Evolutionary conservation across 768 basidiomycete genomes (phyloP), one percentile per base, ranked within the genome.

Genomic region (Suillus americanus): DNA sequence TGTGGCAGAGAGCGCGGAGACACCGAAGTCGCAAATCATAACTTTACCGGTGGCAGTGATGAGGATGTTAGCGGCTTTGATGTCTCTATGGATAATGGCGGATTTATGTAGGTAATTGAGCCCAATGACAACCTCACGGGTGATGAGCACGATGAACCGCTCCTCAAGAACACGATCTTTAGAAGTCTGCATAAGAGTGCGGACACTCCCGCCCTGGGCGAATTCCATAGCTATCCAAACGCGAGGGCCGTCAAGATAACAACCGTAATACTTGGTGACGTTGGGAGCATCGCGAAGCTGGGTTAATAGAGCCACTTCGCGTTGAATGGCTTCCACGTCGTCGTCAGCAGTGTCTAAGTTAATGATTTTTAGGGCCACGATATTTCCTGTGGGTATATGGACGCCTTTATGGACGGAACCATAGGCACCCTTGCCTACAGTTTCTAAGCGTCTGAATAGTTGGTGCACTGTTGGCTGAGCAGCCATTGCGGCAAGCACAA

Each of bases 211-310:
- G 6, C 97, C 97, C 67, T 95, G 89, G 9, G 97, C 97, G 70
- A 89, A 89, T 75, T 99, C 97, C 97, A 99, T 99, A 43, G 90
- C 94, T 69, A 99, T 99, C 96, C 97, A 99, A 12, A 99, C 94
- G 57, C 94, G 91, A 35, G 95, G 92, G 0, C 95, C 96, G 73
- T 97, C 92, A 73, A 97, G 85, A 78, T 92, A 90, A 79, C 95
- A 97, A n/a, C 95, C 97, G 77, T 89, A 97, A 80, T 99, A 99
- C 71, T 93, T 86, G 28, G 93, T 98, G 71, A 97, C 87, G 73
- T 96, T 96, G 35, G 92, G 89, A 0, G 92, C 92, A 64, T 94
- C 94, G 25, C 94, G 83, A 38, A 99, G 85, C 73, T 97, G 95
- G 53, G 91, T 89, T 23, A 99, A 83, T 60, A 99, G 86, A 12